phyloP scores from a whole-genome alignment of 1,284 basidiomycete genomes.

The Tylopilus orsonianus region DNA sequence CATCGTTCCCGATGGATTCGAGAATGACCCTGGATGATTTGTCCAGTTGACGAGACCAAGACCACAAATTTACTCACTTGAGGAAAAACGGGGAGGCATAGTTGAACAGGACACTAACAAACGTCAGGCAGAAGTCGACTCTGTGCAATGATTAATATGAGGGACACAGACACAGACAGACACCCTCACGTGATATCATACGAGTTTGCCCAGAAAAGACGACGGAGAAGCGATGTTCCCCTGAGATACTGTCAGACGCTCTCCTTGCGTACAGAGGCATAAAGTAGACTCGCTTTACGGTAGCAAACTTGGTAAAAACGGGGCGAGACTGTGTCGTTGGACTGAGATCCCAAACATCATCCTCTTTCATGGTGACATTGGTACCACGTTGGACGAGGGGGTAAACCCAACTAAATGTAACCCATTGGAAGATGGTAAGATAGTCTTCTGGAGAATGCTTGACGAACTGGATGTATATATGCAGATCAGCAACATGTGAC shows the following conservation, averaged over 20 bases:
- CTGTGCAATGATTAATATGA: conserved; percentile 23
- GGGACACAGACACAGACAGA: neutral
- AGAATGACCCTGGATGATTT: conserved; percentile 38
- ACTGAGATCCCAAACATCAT: conserved; percentile 60
- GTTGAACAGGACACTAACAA: conserved; percentile 53
- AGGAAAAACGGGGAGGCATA: conserved; percentile 57
- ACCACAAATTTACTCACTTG: conserved; percentile 19
- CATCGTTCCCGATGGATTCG: conserved; percentile 19
- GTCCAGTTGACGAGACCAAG: neutral
- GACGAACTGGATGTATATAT: conserved; percentile 35
- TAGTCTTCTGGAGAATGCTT: conserved; percentile 60
- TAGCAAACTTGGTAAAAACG: conserved; percentile 48
- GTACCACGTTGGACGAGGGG: conserved; percentile 55
- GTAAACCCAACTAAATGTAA: conserved; percentile 68
- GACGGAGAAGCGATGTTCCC: conserved; percentile 56
- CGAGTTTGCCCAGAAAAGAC: conserved; percentile 67
- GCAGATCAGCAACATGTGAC: neutral
- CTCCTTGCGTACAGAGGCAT: conserved; percentile 11
- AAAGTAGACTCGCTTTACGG: conserved; percentile 31
- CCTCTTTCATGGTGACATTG: conserved; percentile 49
- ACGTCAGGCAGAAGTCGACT: conserved; percentile 66
- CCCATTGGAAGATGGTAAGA: conserved; percentile 63
- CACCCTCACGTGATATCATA: conserved; percentile 60
- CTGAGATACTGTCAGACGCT: conserved; percentile 23
- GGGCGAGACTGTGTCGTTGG: conserved; percentile 53